Evolutionary conservation across 352 stramenopile genomes (phyloP), one percentile per base, ranked within the genome.

Genomic region (Pythium vanterpoolii): DNA sequence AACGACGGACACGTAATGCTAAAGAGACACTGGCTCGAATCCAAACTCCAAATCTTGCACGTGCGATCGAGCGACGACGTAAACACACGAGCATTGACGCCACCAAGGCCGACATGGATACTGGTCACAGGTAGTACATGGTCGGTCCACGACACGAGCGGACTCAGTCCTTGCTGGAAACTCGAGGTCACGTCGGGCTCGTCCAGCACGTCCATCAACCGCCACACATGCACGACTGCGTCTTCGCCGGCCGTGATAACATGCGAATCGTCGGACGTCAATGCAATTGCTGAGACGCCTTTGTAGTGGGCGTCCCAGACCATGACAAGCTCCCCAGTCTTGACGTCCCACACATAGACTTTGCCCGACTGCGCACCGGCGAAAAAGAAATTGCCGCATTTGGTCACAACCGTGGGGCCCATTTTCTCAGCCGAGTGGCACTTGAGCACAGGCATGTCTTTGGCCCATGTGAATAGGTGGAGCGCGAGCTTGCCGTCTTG

Each of bases 301-400:
- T 96, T 96, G 77, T 93, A 96, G 64, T 96, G 86, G 5, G 82
- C 86, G 49, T 96, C 85, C 64, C 84, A 93, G 31, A 89, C 82
- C 27, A 77, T 83, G 21, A 91, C 64, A 49, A 96, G 74, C 59
- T 88, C 80, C 46, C 86, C 86, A 0, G 83, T 91, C 57, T 86
- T 86, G 51, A 93, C 73, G 47, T 91, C 82, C 86, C 84, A 96
- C 8, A 94, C 71, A 67, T 93, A 94, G 45, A 96, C 71, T 62
- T 92, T 90, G 51, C 86, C 86, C 2, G 81, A 92, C n/a, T 76
- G 65, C 18, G 78, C 83, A 6, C 86, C 86, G 8, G 70, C 81
- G 49, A 92, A 77, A 23, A 89, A 71, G 55, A 87, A 90, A 53
- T 89, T 90, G 61, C 83, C 83, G 53, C 80, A 88, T 28, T 63